Conservation (phyloP, 176 grass and related monocot genomes). For the Cenchrus purpureus region DNA sequence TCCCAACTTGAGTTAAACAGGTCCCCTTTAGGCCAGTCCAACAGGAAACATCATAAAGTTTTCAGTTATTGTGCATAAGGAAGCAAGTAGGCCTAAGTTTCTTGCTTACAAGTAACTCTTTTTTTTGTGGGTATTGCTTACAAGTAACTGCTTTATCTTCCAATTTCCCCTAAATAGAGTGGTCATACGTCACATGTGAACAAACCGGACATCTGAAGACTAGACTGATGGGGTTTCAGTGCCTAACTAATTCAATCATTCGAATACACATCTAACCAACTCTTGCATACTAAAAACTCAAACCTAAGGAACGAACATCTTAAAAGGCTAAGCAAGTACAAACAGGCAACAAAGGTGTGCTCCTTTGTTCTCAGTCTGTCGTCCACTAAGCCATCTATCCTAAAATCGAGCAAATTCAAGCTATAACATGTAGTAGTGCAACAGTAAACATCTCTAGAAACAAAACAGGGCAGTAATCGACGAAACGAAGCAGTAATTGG, state of each 20-base stretch:
- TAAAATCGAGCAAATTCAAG: slow-evolving; percentile 19
- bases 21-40: no score
- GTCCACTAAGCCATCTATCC: neutral
- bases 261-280: no score
- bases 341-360: slow-evolving; percentile 23
- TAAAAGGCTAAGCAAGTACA: slow-evolving; percentile 30
- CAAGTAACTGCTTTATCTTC: neutral
- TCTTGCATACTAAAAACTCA: no score
- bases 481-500: neutral
- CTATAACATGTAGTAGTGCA: neutral
- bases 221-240: neutral
- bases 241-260: slow-evolving; percentile 20
- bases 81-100: neutral
- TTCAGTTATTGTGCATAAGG: neutral
- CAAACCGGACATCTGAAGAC: neutral
- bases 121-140: neutral
- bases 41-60: neutral
- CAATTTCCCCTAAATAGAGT: neutral
- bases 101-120: neutral
- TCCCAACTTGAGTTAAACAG: no score
- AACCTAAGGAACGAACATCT: slow-evolving; percentile 2
- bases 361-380: slow-evolving; percentile 4
- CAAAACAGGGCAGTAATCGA: neutral
- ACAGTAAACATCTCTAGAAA: neutral
- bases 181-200: slow-evolving; percentile 19